Conservation (phyloP, 148 eudicot genomes). For the Rhododendron mucronatum region DNA sequence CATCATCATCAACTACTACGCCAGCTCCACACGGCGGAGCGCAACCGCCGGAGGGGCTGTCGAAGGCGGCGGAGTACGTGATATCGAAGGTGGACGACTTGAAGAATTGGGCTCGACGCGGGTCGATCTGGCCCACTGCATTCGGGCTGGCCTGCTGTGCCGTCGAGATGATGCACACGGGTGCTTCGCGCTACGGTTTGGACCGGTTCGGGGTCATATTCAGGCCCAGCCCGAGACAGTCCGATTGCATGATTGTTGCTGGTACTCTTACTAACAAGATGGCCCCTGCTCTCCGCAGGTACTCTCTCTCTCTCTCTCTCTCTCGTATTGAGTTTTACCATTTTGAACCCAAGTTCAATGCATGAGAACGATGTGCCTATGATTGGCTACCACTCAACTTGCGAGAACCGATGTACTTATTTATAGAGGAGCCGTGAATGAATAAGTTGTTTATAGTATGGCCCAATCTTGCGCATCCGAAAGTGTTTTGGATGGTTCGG, state of each 20-base stretch:
- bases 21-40: conserved; percentile 43
- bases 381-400: too few relatives aligned
- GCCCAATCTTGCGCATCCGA: too few relatives aligned
- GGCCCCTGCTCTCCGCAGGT: conserved; percentile 28
- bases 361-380: too few relatives aligned
- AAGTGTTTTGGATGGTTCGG: too few relatives aligned
- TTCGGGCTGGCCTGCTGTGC: conserved; percentile 84
- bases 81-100: conserved; percentile 77
- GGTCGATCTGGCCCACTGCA: conserved; percentile 94
- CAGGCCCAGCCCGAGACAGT: conserved; percentile 87
- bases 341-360: too few relatives aligned
- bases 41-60: conserved; percentile 39
- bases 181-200: conserved; percentile 62
- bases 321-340: neutral
- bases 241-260: conserved; percentile 94
- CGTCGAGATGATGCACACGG: conserved; percentile 94
- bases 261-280: conserved; percentile 42
- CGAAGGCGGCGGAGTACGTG: conserved; percentile 85
- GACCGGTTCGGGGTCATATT: conserved; percentile 84
- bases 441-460: too few relatives aligned
- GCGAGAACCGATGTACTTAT: too few relatives aligned
- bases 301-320: neutral
- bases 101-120: conserved; percentile 85
- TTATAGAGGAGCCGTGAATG: too few relatives aligned
- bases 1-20: conserved; percentile 17